Evolutionary conservation across 164 flowering plant species (phyloP), one percentile per base, ranked within the genome.

Genomic region (Berberis thunbergii): DNA sequence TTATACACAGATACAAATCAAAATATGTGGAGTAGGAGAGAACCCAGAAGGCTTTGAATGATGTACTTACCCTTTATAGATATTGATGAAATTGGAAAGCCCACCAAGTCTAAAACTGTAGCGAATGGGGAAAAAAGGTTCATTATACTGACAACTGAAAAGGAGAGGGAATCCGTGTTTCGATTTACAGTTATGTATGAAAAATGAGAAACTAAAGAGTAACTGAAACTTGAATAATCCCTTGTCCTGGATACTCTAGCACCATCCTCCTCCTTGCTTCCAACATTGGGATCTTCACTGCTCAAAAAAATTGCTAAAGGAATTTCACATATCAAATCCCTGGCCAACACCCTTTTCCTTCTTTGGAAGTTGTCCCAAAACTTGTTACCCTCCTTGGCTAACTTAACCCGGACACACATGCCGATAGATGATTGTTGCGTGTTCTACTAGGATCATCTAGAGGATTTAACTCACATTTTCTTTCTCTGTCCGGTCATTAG

Each of bases 181-280:
- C 41, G 50, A 62, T 38, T 42, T 42, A 49, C 43, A 49, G 52
- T 41, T 61, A 5, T 44, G 4, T 41, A 8, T 6, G 4, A 63
- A 6, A 7, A 26, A 6, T 26, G 26, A 49, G 64, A 61, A 10
- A 63, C 26, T n/a, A 8, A 1, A 41, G 11, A 48, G 60, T 73
- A 92, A 96, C 91, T 80, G 98, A 86, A 69, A 92, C 91, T 73
- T 77, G 74, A 71, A 92, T 84, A 60, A 86, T 84, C 69, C 98
- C 98, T 49, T 96, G 98, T 96, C 89, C 89, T 73, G n/a, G 10
- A 59, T 43, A 54, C 26, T 26, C 26, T 26, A 26, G 26, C 26
- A 26, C 26, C 26, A 26, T 26, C 26, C 26, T 26, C 26, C 26
- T 26, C 26, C 26, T 26, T 26, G 26, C 26, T 26, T 26, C 26